phyloP scores from a whole-genome alignment of 176 grass and related monocot genomes.

The bread wheat (Triticum aestivum) region IWGSC_CS_RefSeq_v2.1 NC_057802.1:433492030-433492529 shows the following conservation, averaged over 20 bases:
- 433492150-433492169: slow-evolving; percentile 46
- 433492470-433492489: background rate
- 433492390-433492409: slow-evolving; percentile 53
- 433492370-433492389: slow-evolving; percentile 69
- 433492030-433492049: slow-evolving; percentile 40
- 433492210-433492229: slow-evolving; percentile 77
- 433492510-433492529: background rate
- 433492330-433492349: slow-evolving; percentile 72
- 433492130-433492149: slow-evolving; percentile 43
- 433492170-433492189: slow-evolving; percentile 72
- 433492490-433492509: background rate
- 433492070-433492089: slow-evolving; percentile 57
- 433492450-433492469: background rate
- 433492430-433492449: background rate
- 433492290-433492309: slow-evolving; percentile 63
- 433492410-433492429: background rate
- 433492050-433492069: slow-evolving; percentile 79
- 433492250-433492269: slow-evolving; percentile 90
- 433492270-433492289: slow-evolving; percentile 58
- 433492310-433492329: slow-evolving; percentile 69
- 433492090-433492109: slow-evolving; percentile 42
- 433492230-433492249: slow-evolving; percentile 72
- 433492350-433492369: slow-evolving; percentile 71
- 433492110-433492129: slow-evolving; percentile 33
- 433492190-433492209: slow-evolving; percentile 78